Evolutionary conservation across 345 rosid genomes (phyloP), one percentile per base, ranked within the genome.

Genomic region (Salix koriyanagi): DNA sequence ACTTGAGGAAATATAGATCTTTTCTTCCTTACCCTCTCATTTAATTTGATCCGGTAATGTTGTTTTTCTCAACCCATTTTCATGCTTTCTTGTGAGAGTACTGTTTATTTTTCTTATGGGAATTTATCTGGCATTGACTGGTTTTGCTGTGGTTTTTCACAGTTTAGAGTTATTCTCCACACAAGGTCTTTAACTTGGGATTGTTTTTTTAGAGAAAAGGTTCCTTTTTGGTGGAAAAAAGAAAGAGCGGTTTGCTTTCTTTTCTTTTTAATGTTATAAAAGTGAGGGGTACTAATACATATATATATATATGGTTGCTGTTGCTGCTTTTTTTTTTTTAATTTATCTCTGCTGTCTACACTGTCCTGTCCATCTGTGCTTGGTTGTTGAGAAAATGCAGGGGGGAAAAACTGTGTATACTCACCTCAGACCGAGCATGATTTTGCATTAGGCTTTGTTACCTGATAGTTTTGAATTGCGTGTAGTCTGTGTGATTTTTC

Each of bases 301-400:
- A n/a, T n/a, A n/a, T n/a, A n/a, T n/a, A n/a, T 52, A 2, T 11
- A 52, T 52, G 2, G 7, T 32, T 69, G 30, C 10, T 15, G 28
- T 21, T 19, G 36, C 36, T 34, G 36, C 10, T 52, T 9, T 37
- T 52, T 4, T 25, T 75, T 4, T 5, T 2, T 23, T 23, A 13
- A 1, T 28, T 16, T 65, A n/a, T 66, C 16, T 34, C 25, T 67
- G 72, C 36, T 67, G 7, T 50, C 11, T 54, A 0, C 39, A 14
- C 67, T 44, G 30, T 67, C 67, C 10, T 36, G 46, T 39, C 16
- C 67, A 5, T 18, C 26, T 75, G 69, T 68, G 76, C 76, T 70
- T 79, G 79, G 69, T 48, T 79, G 54, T 52, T 70, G 74, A 74
- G 79, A 77, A 83, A 83, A 74, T 56, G 70, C 4, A 68, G 44